Evolutionary conservation across 768 basidiomycete genomes (phyloP), one percentile per base, ranked within the genome.

Genomic region (Neoboletus subvelutipes): DNA sequence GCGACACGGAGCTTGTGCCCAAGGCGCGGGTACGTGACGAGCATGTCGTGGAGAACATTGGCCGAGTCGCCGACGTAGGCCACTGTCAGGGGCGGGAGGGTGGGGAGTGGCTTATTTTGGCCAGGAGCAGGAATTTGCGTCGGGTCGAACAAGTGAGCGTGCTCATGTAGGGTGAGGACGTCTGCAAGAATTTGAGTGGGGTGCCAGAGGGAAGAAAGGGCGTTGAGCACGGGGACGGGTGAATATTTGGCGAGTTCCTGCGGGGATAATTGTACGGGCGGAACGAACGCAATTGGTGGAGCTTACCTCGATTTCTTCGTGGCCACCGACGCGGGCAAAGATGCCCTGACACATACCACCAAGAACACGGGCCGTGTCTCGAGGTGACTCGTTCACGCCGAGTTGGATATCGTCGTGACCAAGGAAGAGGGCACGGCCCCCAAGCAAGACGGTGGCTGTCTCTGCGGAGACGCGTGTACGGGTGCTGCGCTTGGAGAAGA

Each of bases 41-140:
- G 86, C 91, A 98, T 94, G 72, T 98, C 97, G 71, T 98, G 92
- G 55, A 97, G 77, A 48, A 99, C 92, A 67, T 98, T 99, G 47
- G 94, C 90, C 24, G 88, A 87, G 75, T 98, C 96, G 9, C 96
- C 96, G 54, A 98, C 83, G 71, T 94, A 99, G 10, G 94, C 89
- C 51, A 98, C 76, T 1, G 94, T 98, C 55, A 98, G 80, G 1
- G 94, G 88, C 1, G 82, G 83, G 28, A 98, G 79, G 1, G 75
- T 71, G 3, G 83, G 77, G 1, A 88, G 76, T 22, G 68, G 60
- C 64, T 64, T 62, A 49, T 52, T 64, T 59, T 50, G 40, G 48
- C 63, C 64, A 17, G 59, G 50, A 15, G 56, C 34, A 9, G 59
- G 34, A 1, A 54, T 50, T 20, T 66, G 59, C 1, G 61, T 56